Evolutionary conservation across 164 flowering plant genomes (phyloP), one percentile per base, ranked within the genome.

Genomic region (Aristolochia fimbriata): DNA sequence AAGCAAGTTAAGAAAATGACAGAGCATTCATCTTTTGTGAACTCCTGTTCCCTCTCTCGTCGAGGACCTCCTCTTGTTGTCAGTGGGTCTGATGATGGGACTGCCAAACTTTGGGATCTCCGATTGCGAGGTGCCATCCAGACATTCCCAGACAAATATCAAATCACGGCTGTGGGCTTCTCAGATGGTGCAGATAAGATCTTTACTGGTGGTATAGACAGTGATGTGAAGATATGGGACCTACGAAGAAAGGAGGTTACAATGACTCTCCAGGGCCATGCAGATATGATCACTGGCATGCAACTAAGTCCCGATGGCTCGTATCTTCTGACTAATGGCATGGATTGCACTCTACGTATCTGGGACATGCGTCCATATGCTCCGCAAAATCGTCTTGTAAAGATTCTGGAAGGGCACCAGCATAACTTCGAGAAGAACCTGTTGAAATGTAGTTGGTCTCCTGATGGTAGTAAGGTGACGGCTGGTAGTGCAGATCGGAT

Each of bases 331-430:
- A 87, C 99, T 0, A 93, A 93, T 69, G 86, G 84, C 45, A 93
- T 93, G 99, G 99, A 93, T 65, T 81, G 91, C 74, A 80, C 85
- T 65, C 92, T 93, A 33, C 83, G 94, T 68, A 80, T 90, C 23
- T 93, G 99, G 99, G 99, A 93, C 67, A 83, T 93, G 92, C 88
- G 99, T 13, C 99, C 99, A 0, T 93, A 93, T 72, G 99, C 99
- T 27, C 96, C 97, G 5, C 92, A 87, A 63, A 88, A 93, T 55
- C 91, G 99, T 0, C 90, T 96, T 65, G 91, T 93, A 71, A 93
- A 93, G 82, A 71, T 88, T 45, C 60, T 93, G 48, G 87, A 85
- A 70, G 99, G 97, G 14, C 94, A 93, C 70, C 99, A 86, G 56
- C 99, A 93, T 80, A 93, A 93, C 74, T 81, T 93, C 55, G 99